Evolutionary conservation across 2,329 filamentous ascomycete genomes (phyloP), one percentile per base, ranked within the genome.

Genomic region (Chrysosporium queenslandicum): DNA sequence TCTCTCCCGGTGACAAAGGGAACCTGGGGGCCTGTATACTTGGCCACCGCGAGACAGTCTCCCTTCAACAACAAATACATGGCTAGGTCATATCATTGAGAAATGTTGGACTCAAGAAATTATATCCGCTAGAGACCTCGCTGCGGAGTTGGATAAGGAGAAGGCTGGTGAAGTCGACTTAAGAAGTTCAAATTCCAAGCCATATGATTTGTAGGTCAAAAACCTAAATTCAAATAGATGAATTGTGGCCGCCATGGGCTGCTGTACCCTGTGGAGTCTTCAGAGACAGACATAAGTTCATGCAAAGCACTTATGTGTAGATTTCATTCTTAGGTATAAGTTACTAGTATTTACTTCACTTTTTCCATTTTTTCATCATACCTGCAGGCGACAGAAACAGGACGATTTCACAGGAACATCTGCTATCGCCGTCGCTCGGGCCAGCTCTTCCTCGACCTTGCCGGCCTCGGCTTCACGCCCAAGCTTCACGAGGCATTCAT

Each of bases 401-500:
- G 77, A 80, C 11, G 75, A 68, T 18, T 62, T 68, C 12, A 83
- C 71, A 0, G 70, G 66, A 12, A 83, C 75, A 66, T 84, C 81
- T 1, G 80, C 77, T 50, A 73, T 69, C 3, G 73, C 74, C 55
- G 74, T 54, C 0, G 77, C 77, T 52, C 72, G 52, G 50, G 68
- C 68, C 54, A 83, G 61, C 61, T 76, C 72, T 58, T 70, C 62
- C 49, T 64, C 58, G 7, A 79, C 58, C 16, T 71, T 65, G 3
- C 58, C 60, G 4, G 72, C 74, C 58, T 78, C 75, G 20, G 37
- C 32, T 37, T 12, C n/a, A 27, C 71, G 66, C 0, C 77, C 78
- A 6, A 82, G 62, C 55, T 68, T 76, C 3, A 72, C 55, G 37
- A 87, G 61, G 60, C 84, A 86, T 66, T 87, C 84, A 56, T 85